Evolutionary conservation across 2,329 filamentous ascomycete genomes (phyloP).

Genomic region (Fusarium gaditjirri): DNA sequence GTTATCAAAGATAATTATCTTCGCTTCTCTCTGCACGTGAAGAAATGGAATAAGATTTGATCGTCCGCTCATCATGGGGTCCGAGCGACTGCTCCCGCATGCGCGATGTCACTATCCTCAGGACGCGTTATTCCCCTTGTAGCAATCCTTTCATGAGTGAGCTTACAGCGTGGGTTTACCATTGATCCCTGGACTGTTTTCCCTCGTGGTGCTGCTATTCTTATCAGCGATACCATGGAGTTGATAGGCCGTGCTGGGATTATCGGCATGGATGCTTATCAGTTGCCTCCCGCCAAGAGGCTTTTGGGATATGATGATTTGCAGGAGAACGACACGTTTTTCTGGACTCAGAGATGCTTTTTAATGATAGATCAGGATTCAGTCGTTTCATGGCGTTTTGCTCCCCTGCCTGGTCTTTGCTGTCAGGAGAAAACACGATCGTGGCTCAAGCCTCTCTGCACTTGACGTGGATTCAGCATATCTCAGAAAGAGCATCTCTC

Average conservation of each 20-base stretch:
- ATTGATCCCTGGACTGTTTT: constrained; percentile 4
- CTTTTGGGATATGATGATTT: constrained; percentile 8
- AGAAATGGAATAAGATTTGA: constrained; percentile 27
- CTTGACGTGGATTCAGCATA: not conserved
- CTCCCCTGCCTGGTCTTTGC: not conserved
- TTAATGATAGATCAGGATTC: constrained; percentile 16
- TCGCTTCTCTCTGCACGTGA: not conserved
- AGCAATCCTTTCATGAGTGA: constrained; percentile 11
- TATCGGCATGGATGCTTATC: constrained; percentile 43
- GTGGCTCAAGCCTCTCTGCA: not conserved
- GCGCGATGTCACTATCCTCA: constrained; percentile 26
- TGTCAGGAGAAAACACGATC: not conserved
- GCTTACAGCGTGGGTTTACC: constrained; percentile 6
- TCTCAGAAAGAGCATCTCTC: not conserved
- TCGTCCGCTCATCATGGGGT: not conserved
- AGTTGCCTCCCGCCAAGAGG: constrained; percentile 19
- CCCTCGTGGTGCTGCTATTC: not conserved
- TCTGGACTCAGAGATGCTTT: not conserved
- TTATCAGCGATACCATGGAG: constrained; percentile 32
- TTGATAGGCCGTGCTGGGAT: constrained; percentile 13
- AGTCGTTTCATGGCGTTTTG: constrained; percentile 1
- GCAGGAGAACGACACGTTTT: not conserved
- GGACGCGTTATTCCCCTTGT: constrained; percentile 11
- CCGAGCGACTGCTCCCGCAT: not conserved
- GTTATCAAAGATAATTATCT: constrained; percentile 14